These are phyloP conservation scores for Mucor circinelloides DNA, from an alignment of 371 early-diverging fungal species.

Conservation along the genomic window DNA sequence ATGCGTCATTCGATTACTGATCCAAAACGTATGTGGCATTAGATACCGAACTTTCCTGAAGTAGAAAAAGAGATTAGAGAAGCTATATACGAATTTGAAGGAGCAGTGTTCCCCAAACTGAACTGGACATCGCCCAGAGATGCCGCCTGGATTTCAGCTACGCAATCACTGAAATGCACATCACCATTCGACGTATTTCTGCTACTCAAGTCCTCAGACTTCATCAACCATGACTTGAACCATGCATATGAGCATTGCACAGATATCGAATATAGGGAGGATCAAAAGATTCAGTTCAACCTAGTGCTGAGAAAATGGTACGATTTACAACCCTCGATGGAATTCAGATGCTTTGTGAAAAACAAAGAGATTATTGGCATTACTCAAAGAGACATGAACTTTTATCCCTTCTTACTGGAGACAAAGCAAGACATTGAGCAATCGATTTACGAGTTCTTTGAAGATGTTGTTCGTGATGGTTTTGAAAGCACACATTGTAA, in stretches of 20 bases:
- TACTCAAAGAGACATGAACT: constrained; percentile 75
- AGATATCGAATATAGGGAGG: constrained; percentile 22
- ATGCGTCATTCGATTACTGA: too few species aligned
- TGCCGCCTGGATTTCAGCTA: constrained; percentile 88
- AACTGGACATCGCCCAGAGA: constrained; percentile 96
- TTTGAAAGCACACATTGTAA: constrained; percentile 61
- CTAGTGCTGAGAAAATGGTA: constrained; percentile 88
- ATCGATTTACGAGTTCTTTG: constrained; percentile 68
- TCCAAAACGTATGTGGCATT: not conserved
- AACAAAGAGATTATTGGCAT: constrained; percentile 69
- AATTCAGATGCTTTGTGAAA: constrained; percentile 91
- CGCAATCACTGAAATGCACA: constrained; percentile 78
- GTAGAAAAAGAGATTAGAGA: constrained; percentile 62
- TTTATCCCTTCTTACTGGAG: constrained; percentile 72
- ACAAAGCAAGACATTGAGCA: constrained; percentile 59
- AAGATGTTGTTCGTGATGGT: constrained; percentile 54
- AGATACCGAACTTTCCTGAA: constrained; percentile 62
- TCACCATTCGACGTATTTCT: constrained; percentile 79
- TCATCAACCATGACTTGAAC: constrained; percentile 83
- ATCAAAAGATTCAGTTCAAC: constrained; percentile 23
- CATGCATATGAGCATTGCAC: constrained; percentile 71
- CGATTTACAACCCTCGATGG: constrained; percentile 84
- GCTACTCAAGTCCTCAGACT: constrained; percentile 89
- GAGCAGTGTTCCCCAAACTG: constrained; percentile 89
- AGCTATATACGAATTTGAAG: constrained; percentile 76